Conservation (phyloP, 352 stramenopile genomes). For the Globisporangium carolinianum region DNA sequence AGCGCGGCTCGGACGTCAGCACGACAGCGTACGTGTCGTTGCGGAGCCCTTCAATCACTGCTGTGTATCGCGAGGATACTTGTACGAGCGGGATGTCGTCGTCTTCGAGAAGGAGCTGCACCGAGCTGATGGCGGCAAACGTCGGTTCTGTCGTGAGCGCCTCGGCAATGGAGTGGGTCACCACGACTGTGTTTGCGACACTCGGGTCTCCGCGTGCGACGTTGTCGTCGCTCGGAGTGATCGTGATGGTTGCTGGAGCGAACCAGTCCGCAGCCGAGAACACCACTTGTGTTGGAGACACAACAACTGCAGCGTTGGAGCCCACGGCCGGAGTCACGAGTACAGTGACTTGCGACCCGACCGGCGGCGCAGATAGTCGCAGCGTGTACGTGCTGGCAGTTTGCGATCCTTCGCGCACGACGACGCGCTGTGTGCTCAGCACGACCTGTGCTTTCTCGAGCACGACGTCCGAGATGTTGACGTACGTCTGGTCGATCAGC, state of each 20-base stretch:
- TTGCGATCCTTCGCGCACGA: conserved; percentile 21
- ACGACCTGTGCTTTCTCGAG: conserved; percentile 35
- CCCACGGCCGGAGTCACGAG: background rate
- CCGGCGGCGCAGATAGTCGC: conserved; percentile 33
- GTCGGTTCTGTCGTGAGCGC: conserved; percentile 20
- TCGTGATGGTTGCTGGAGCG: conserved; percentile 17
- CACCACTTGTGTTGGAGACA: conserved; percentile 24
- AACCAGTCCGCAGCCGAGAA: conserved; percentile 51
- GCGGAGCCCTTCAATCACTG: conserved; percentile 32
- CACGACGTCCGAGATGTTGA: conserved; percentile 25
- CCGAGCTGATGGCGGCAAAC: conserved; percentile 23
- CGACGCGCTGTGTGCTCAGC: conserved; percentile 20
- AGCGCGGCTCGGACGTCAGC: conserved; percentile 33
- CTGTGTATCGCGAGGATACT: conserved; percentile 38
- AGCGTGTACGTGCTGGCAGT: conserved; percentile 27
- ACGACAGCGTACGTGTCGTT: conserved; percentile 51
- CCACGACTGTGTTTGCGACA: conserved; percentile 9
- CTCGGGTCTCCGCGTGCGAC: conserved; percentile 14
- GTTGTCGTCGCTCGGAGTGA: conserved; percentile 20
- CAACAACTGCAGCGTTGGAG: conserved; percentile 6
- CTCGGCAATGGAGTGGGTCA: conserved; percentile 31
- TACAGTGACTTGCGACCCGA: conserved; percentile 4
- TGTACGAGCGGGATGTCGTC: conserved; percentile 48
- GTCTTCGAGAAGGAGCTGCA: conserved; percentile 39
- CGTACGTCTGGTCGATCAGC: conserved; percentile 48